phyloP scores from a whole-genome alignment of 257 asterid genomes.

The Orobanche coerulescens region DNA sequence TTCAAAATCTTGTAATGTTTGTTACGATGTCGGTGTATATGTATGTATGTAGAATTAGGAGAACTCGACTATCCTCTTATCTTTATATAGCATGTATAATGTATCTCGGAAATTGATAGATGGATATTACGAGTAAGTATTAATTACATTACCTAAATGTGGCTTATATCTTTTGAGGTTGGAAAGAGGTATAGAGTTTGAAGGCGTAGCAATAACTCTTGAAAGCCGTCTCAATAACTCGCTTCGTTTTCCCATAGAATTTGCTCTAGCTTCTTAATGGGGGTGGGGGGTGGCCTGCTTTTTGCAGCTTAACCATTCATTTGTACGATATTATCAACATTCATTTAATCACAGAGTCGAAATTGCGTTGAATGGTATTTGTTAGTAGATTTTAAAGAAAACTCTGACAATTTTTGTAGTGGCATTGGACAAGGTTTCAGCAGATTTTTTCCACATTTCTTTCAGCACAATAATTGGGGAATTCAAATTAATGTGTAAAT shows the following conservation, averaged over 20 bases:
- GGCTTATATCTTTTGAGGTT: background rate
- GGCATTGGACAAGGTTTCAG: background rate
- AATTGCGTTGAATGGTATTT: background rate
- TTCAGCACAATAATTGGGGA: background rate
- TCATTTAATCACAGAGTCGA: no score
- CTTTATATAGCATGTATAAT: background rate
- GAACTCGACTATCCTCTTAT: background rate
- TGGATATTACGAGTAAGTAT: background rate
- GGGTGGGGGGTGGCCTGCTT: background rate
- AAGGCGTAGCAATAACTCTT: background rate
- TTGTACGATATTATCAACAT: background rate
- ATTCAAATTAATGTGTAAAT: background rate
- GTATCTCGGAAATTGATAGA: background rate
- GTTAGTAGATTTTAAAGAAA: background rate
- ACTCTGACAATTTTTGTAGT: background rate
- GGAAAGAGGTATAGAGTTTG: background rate
- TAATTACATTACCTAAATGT: background rate
- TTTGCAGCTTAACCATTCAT: slow-evolving; percentile 13
- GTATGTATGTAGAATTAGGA: background rate
- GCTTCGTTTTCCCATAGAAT: slow-evolving; percentile 10
- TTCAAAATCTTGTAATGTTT: slow-evolving; percentile 1
- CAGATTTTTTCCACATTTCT: background rate
- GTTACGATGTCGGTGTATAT: background rate
- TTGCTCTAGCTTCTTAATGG: slow-evolving; percentile 15
- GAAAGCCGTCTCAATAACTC: slow-evolving; percentile 15